A percentile compares a stretch with the other conserved stretches of the same genome.
Conservation (phyloP, 768 basidiomycete genomes). For the Suillus bovinus region DNA sequence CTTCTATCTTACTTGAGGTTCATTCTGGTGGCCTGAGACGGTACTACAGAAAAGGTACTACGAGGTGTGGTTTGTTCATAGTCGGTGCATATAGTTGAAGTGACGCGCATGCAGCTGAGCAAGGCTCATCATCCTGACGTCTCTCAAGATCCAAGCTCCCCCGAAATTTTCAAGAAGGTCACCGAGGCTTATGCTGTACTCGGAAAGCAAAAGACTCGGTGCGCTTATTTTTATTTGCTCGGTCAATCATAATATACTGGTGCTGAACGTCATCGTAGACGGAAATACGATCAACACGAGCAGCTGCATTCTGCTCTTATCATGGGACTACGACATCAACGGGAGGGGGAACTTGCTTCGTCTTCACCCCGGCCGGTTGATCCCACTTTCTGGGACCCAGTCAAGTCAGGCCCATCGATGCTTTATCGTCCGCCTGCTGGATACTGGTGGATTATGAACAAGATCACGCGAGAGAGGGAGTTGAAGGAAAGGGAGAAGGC, state of each 20-base stretch:
- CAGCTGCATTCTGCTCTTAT: constrained; percentile 2
- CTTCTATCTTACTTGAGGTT: neutral
- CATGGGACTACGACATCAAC: neutral
- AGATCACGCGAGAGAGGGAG: neutral
- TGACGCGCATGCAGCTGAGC: neutral
- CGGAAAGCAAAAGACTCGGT: constrained; percentile 1
- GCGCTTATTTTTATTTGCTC: neutral
- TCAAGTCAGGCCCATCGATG: neutral
- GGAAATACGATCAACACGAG: neutral
- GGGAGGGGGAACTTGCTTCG: neutral
- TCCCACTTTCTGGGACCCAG: constrained; percentile 2
- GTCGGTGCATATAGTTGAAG: neutral
- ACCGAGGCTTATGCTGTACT: constrained; percentile 3
- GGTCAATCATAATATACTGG: neutral
- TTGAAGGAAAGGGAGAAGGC: neutral
- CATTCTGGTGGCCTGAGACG: neutral
- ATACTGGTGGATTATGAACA: constrained; percentile 1
- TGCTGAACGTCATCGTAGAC: neutral
- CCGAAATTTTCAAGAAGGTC: neutral
- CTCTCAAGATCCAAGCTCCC: neutral
- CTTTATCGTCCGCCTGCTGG: neutral
- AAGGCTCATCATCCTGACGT: constrained; percentile 1
- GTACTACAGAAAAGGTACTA: neutral
- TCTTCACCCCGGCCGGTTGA: neutral
- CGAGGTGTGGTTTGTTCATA: neutral